Conservation (phyloP, 2,329 filamentous ascomycete species). For the Cordyceps javanica region DNA sequence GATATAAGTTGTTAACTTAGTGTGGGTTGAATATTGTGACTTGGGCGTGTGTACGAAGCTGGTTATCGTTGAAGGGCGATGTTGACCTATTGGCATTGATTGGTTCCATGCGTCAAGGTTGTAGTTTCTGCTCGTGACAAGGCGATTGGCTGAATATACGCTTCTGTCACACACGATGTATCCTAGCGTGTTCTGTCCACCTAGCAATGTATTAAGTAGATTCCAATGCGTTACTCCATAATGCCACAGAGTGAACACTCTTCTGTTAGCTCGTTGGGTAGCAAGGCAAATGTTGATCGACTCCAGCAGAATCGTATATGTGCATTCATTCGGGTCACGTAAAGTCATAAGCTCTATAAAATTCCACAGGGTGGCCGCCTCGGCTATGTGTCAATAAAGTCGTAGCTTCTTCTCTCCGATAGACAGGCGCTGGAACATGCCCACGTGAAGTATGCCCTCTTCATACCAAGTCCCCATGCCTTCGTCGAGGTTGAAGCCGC, state of each 20-base stretch:
- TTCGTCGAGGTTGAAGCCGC: constrained; percentile 70
- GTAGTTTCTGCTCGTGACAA: no score
- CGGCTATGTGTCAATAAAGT: constrained; percentile 16
- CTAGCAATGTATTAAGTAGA: no score
- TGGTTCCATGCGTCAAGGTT: no score
- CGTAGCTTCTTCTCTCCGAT: constrained; percentile 23
- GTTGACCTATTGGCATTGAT: no score
- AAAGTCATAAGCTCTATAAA: constrained; percentile 5
- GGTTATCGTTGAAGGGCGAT: no score
- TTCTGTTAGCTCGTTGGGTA: not conserved
- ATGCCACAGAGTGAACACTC: not conserved
- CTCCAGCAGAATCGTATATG: not conserved
- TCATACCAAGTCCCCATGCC: constrained; percentile 73
- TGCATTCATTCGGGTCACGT: constrained; percentile 1
- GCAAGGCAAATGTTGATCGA: no score
- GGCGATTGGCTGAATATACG: no score
- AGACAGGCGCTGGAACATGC: constrained; percentile 62
- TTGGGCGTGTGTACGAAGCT: not conserved
- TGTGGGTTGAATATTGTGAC: not conserved
- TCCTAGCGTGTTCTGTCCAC: no score
- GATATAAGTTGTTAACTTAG: not conserved
- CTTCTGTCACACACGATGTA: no score
- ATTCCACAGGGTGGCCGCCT: not conserved
- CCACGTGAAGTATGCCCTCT: constrained; percentile 78
- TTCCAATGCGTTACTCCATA: no score